Evolutionary conservation across 345 rosid genomes (phyloP).

Genomic region (Sonneratia caseolaris): DNA sequence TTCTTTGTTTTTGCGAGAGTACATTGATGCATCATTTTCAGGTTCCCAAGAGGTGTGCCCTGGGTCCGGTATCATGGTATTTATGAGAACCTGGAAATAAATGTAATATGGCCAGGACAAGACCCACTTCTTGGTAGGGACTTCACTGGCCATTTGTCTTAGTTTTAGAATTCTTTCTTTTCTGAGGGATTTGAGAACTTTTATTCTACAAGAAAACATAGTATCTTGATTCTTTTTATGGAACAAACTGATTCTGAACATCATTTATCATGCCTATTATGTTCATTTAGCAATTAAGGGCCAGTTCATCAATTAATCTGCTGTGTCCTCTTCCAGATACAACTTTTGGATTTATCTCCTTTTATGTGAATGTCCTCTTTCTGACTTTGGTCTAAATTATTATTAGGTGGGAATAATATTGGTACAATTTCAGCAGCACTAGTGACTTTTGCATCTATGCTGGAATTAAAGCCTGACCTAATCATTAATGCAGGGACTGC

Average conservation of each 20-base stretch:
- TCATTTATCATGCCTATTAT: not conserved
- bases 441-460: constrained; percentile 75
- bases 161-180: not conserved
- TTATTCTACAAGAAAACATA: too few species aligned
- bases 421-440: constrained; percentile 83
- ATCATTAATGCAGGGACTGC: constrained; percentile 88
- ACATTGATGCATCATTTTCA: constrained; percentile 14
- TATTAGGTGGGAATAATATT: constrained; percentile 70
- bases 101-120: constrained; percentile 73
- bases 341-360: not conserved
- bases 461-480: constrained; percentile 59
- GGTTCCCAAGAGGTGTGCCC: constrained; percentile 74
- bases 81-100: constrained; percentile 51
- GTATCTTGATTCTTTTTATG: too few species aligned
- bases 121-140: constrained; percentile 54
- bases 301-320: not conserved
- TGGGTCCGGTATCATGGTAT: constrained; percentile 71
- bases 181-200: not conserved
- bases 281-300: not conserved
- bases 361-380: constrained; percentile 3
- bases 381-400: constrained; percentile 4
- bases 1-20: not conserved
- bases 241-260: not conserved
- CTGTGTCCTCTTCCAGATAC: not conserved
- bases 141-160: not conserved